Evolutionary conservation across 1,139 yeast species (phyloP), one percentile per base, ranked within the genome.

Genomic region (Torulaspora pretoriensis): DNA sequence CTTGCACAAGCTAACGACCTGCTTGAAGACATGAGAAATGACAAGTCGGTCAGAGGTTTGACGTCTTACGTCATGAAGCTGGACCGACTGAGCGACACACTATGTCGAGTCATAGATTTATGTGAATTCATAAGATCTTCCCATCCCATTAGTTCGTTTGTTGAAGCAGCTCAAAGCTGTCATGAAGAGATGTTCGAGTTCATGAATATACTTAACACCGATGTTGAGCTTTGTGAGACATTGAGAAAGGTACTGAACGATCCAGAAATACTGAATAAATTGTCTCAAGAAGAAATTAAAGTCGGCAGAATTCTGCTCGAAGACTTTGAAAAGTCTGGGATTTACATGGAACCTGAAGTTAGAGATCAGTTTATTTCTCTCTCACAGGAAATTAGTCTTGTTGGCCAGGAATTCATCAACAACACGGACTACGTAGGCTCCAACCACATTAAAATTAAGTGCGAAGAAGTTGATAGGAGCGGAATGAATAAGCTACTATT

Each of bases 251-350:
- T 85, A 0, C 65, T 90, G 48, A 64, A 70, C 3, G 75, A 75
- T 40, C 45, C 52, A 4, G 60, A 60, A 2, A 65, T 83, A 1
- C 47, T 61, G 3, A 40, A 54, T 1, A 54, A 67, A 23, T 69
- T 90, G 24, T 64, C 81, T 2, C 66, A 68, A 2, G 98, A 94
- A 65, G 97, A 94, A 60, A 63, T 78, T 10, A 77, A 83, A 43
- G 97, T 90, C 2, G 98, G 96, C 0, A 75, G 78, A 45, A 77
- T 89, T 40, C 71, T 94, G 36, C 71, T 83, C 50, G 81, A 85
- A 42, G 99, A 94, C 64, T 92, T 92, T 61, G 86, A 86, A 56
- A 81, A 89, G 53, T 86, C 96, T 0, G 98, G 98, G 0, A 86
- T 90, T 32, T 84, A 83, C 57, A 81, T 90, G 81, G 74, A 71